Evolutionary conservation across 2,329 filamentous ascomycete species (phyloP).

Genomic region (Didymosphaeria variabile): DNA sequence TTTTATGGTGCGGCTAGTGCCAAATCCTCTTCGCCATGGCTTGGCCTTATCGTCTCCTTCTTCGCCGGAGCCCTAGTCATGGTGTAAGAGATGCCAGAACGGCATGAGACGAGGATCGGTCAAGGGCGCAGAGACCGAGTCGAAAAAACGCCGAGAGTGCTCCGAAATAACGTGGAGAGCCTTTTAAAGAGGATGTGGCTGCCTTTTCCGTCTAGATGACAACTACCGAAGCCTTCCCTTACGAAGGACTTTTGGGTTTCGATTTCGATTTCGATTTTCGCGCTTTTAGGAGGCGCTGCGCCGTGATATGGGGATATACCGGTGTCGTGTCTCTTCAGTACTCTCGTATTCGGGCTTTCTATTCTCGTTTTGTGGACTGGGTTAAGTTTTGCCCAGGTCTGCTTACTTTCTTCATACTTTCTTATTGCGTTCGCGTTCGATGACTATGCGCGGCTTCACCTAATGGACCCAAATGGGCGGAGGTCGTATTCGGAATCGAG

Average conservation of each 20-base stretch:
- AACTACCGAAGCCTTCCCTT: not conserved
- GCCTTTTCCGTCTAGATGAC: no score
- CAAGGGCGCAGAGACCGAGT: not conserved
- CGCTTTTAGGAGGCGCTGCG: not conserved
- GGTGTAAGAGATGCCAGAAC: not conserved
- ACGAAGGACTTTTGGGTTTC: not conserved
- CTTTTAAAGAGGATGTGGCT: not conserved
- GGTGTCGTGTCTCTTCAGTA: not conserved
- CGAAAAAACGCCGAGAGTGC: not conserved
- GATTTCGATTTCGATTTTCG: not conserved
- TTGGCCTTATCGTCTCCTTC: not conserved
- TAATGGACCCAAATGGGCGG: not conserved
- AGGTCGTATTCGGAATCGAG: no score
- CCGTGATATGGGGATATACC: not conserved
- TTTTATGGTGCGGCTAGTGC: not conserved
- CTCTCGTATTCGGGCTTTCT: not conserved
- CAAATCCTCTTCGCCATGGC: not conserved
- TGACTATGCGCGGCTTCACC: not conserved
- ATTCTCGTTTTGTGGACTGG: not conserved
- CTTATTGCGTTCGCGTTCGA: not conserved
- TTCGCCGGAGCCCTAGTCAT: not conserved
- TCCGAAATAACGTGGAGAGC: not conserved
- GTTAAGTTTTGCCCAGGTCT: not conserved
- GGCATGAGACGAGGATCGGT: not conserved
- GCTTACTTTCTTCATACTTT: not conserved